Base-by-base conservation (phyloP, 129 eudicot species). In the Centella asiatica region DNA sequence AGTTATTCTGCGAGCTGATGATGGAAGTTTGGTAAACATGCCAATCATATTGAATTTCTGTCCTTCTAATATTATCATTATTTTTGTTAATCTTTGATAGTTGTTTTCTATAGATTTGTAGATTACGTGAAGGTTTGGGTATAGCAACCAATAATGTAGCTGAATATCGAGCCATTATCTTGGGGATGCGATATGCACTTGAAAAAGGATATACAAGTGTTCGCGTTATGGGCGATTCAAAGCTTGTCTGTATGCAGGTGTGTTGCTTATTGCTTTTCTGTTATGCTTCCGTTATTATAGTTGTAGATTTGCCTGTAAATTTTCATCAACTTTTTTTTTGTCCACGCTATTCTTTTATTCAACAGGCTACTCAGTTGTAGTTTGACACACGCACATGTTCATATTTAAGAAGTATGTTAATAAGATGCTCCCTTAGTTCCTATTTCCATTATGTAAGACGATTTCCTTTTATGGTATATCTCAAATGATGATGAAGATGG, bases 221-320 rank as follows among this genome's bases (percentile, higher is more conserved):
- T 67, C 73, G 69, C 63, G 96, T 80, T 73, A 58, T 62, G 18
- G 98, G 98, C 1, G 98, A 92, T 70, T 87, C 96, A 63, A 92
- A 92, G 74, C 95, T 92, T 28, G 90, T 92, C 50, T 84, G 95
- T 76, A 87, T 81, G 95, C 98, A 92, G 96, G 98, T 92, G 8
- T 61, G 8, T 13, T 37, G 6, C 26, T 1, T 44, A 17, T 60
- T 23, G 9, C n/a, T 55, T 27, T n/a, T n/a, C n/a, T n/a, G n/a
- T n/a, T n/a, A n/a, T n/a, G n/a, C n/a, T n/a, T n/a, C n/a, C n/a
- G n/a, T n/a, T n/a, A n/a, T n/a, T n/a, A n/a, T n/a, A n/a, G n/a
- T n/a, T n/a, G n/a, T n/a, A n/a, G n/a, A n/a, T n/a, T n/a, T n/a
- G n/a, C n/a, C n/a, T n/a, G n/a, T n/a, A n/a, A n/a, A n/a, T n/a